These are phyloP conservation scores for Hypoxylon intermedium DNA, from an alignment of 495 filamentous ascomycete species.

Conservation along the genomic window DNA sequence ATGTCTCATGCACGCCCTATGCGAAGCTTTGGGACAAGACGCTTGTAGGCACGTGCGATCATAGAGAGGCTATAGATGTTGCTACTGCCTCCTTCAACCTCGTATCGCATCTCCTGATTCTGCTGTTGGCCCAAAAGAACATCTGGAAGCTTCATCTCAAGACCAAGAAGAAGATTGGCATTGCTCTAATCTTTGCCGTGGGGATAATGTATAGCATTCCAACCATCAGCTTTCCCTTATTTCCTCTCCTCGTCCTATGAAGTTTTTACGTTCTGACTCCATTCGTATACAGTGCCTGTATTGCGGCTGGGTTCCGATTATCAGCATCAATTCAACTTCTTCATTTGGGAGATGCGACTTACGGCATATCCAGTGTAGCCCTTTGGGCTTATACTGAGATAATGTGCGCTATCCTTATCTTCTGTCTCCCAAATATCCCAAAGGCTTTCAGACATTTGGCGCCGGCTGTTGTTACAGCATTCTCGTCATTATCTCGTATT, in stretches of 20 bases:
- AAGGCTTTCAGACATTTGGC: neutral
- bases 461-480: neutral
- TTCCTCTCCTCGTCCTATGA: neutral
- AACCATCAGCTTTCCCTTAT: too few species aligned
- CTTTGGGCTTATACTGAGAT: neutral
- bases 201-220: neutral
- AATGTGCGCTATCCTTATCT: neutral
- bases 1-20: constrained; percentile 52
- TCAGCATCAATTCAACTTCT: neutral
- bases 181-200: constrained; percentile 5
- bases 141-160: constrained; percentile 3
- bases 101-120: constrained; percentile 42
- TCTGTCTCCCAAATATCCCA: neutral
- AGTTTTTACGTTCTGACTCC: neutral
- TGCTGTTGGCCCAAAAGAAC: neutral
- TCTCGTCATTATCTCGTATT: neutral
- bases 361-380: neutral
- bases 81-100: constrained; percentile 35
- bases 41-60: constrained; percentile 33
- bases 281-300: neutral
- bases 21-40: constrained; percentile 40
- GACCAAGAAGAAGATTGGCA: neutral
- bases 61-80: constrained; percentile 21
- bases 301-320: neutral
- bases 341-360: neutral